Evolutionary conservation across 805 yeast species (phyloP).

Genomic region (Ogataea saltuana): DNA sequence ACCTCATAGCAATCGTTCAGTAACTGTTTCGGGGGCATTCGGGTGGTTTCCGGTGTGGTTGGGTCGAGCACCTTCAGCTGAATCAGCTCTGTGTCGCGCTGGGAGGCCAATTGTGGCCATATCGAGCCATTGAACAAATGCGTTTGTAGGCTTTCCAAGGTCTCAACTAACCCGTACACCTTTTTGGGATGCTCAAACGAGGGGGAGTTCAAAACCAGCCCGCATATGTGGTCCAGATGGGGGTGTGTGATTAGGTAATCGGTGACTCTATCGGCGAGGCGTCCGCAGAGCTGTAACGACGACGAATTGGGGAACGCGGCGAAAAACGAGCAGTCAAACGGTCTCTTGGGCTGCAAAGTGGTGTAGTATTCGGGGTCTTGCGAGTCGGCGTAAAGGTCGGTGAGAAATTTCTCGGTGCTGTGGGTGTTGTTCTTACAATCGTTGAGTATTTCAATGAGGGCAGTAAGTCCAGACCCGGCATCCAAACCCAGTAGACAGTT

Average conservation of each 20-base stretch:
- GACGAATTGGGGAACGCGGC: conserved; percentile 8
- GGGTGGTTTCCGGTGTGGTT: background rate
- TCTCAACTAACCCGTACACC: conserved; percentile 54
- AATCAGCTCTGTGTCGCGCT: conserved; percentile 14
- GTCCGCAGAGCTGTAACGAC: conserved; percentile 15
- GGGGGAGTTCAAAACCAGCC: conserved; percentile 72
- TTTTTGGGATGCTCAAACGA: conserved; percentile 41
- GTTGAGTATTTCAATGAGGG: conserved; percentile 43
- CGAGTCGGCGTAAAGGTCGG: conserved; percentile 22
- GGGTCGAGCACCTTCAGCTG: background rate
- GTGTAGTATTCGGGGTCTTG: conserved; percentile 11
- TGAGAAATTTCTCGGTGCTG: conserved; percentile 12
- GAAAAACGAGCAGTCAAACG: conserved; percentile 11
- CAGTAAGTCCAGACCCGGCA: conserved; percentile 74
- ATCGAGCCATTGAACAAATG: conserved; percentile 70
- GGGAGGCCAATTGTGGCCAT: conserved; percentile 72
- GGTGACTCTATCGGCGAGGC: conserved; percentile 39
- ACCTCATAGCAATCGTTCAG: conserved; percentile 40
- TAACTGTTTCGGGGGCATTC: conserved; percentile 2
- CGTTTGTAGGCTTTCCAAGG: conserved; percentile 51
- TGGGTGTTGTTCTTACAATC: conserved; percentile 9
- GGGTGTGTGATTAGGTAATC: conserved; percentile 71
- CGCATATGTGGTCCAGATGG: conserved; percentile 79
- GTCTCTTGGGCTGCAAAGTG: conserved; percentile 3
- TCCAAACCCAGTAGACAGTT: conserved; percentile 62